Percentiles rank a stretch among this genome's conserved stretches.
These are phyloP conservation scores for Aegilops longissima DNA, from an alignment of 176 grass and related monocot species.

Conservation along the genomic window DNA sequence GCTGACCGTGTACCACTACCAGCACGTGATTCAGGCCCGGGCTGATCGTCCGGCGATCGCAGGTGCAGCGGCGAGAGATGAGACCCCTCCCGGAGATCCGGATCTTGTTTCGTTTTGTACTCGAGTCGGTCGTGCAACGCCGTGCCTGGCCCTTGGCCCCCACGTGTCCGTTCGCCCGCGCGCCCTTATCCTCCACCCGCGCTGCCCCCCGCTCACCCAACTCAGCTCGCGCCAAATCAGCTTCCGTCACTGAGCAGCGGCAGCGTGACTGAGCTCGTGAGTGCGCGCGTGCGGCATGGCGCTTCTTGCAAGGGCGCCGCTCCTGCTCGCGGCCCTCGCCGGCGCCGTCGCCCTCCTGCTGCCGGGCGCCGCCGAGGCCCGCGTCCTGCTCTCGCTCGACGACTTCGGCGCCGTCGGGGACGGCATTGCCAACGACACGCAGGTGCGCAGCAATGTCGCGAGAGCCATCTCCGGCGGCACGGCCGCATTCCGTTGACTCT, in stretches of 20 bases:
- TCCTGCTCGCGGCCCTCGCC: conserved; percentile 21
- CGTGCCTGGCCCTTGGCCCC: neutral
- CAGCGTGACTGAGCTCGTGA: neutral
- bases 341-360: neutral
- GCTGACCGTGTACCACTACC: neutral
- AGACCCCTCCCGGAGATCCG: neutral
- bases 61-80: neutral
- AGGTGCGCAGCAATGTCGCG: conserved; percentile 3
- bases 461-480: neutral
- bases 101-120: neutral
- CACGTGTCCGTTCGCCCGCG: neutral
- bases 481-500: neutral
- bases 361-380: neutral
- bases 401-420: conserved; percentile 74
- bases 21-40: neutral
- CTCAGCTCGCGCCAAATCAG: neutral
- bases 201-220: neutral
- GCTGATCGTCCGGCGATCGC: neutral
- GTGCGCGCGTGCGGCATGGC: neutral
- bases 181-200: neutral
- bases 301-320: neutral
- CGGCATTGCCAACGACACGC: conserved; percentile 51
- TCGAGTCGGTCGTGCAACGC: neutral
- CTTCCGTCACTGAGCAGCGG: neutral
- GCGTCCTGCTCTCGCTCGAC: conserved; percentile 47